A percentile compares a stretch with the other conserved stretches of the same genome.
Evolutionary conservation across 1,139 yeast species (phyloP).

Genomic region (Pichia terricola): DNA sequence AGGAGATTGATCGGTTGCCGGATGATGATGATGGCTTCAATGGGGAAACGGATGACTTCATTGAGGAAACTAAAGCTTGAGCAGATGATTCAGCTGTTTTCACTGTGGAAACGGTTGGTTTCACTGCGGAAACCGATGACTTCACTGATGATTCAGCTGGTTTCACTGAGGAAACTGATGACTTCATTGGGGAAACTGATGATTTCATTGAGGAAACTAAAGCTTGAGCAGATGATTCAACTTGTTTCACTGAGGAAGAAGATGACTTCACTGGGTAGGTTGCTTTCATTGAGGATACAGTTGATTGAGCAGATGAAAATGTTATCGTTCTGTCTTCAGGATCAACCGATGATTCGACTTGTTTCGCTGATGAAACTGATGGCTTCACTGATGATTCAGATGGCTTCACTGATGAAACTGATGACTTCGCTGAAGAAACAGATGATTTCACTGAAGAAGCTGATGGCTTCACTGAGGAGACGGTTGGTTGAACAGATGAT

Average conservation of each 20-base stretch:
- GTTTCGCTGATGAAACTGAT: neutral
- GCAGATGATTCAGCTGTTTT: neutral
- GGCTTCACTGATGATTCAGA: neutral
- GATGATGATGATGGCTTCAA: neutral
- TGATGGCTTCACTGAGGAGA: neutral
- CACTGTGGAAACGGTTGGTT: too few species aligned
- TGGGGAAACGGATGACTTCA: too few species aligned
- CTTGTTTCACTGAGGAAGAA: too few species aligned
- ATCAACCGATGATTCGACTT: too few species aligned
- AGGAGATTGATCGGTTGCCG: neutral
- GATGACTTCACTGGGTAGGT: too few species aligned
- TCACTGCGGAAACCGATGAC: neutral
- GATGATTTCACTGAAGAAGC: conserved; percentile 1
- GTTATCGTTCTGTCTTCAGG: neutral
- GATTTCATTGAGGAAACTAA: conserved; percentile 1
- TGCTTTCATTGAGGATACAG: too few species aligned
- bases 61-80: too few species aligned
- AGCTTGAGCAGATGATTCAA: too few species aligned
- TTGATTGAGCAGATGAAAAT: too few species aligned
- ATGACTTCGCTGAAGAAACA: neutral
- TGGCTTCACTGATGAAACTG: neutral
- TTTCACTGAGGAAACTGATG: too few species aligned
- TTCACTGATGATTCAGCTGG: neutral
- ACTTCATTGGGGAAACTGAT: neutral
- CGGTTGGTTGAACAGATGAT: too few species aligned